phyloP scores from a whole-genome alignment of 2,329 filamentous ascomycete genomes.

The Aspergillus calidoustus region DNA sequence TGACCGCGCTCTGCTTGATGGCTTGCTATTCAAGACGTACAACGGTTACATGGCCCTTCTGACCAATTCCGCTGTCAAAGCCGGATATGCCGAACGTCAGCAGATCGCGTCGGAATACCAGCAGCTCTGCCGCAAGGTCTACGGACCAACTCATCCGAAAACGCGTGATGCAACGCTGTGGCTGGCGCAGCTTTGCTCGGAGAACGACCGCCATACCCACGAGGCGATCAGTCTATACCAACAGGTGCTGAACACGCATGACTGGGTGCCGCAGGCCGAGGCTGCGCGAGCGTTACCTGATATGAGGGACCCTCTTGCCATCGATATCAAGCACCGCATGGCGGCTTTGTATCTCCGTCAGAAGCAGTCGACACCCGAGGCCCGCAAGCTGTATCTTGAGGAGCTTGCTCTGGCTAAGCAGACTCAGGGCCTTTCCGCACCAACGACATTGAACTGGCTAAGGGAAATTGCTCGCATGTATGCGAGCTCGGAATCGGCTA shows the following conservation, averaged over 20 bases:
- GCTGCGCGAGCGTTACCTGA: slow-evolving; percentile 35
- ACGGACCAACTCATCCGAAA: slow-evolving; percentile 39
- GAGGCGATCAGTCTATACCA: slow-evolving; percentile 54
- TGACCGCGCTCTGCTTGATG: slow-evolving; percentile 41
- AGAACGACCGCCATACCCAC: slow-evolving; percentile 48
- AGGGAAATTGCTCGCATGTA: slow-evolving; percentile 51
- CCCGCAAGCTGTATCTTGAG: slow-evolving; percentile 48
- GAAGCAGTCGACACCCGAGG: slow-evolving; percentile 43
- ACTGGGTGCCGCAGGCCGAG: slow-evolving; percentile 41
- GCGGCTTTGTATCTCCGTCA: slow-evolving; percentile 54
- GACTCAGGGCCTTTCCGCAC: slow-evolving; percentile 53
- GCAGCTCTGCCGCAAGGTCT: slow-evolving; percentile 49
- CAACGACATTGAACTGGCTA: slow-evolving; percentile 50
- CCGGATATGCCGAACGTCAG: slow-evolving; percentile 51
- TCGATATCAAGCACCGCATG: slow-evolving; percentile 55
- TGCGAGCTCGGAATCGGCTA: slow-evolving; percentile 43
- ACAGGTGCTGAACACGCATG: slow-evolving; percentile 47
- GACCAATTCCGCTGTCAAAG: slow-evolving; percentile 46
- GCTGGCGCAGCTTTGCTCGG: slow-evolving; percentile 54
- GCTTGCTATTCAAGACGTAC: slow-evolving; percentile 52
- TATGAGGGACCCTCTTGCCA: slow-evolving; percentile 44
- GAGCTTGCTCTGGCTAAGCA: slow-evolving; percentile 50
- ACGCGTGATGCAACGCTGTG: slow-evolving; percentile 45
- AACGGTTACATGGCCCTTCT: slow-evolving; percentile 55
- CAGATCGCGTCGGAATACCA: slow-evolving; percentile 56